These are phyloP conservation scores for Dendrobium huoshanense DNA, from an alignment of 106 monocot species.

Conservation along the genomic window DNA sequence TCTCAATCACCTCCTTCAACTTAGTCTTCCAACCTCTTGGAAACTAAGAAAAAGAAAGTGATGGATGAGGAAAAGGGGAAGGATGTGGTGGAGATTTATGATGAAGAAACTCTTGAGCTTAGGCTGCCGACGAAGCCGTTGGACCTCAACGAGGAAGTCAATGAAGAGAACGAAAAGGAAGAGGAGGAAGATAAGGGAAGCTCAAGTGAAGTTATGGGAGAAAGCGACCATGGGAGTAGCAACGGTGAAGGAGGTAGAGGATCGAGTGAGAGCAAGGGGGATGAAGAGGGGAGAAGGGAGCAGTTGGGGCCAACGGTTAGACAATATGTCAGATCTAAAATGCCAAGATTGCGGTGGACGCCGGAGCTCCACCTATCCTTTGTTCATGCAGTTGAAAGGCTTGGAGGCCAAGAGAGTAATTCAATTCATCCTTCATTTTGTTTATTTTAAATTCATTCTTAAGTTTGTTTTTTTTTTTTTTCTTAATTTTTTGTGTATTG, in stretches of 20 bases:
- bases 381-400: conserved; percentile 61
- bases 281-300: conserved; percentile 13
- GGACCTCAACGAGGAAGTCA: conserved; percentile 51
- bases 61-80: conserved; percentile 45
- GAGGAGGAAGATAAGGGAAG: conserved; percentile 44
- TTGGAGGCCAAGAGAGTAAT: conserved; percentile 77
- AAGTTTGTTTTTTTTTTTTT: neutral
- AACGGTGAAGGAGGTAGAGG: neutral
- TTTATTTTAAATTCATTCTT: neutral
- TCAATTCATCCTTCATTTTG: neutral
- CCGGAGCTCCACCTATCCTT: conserved; percentile 67
- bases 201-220: conserved; percentile 25
- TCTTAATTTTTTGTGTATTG: too few species aligned
- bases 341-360: conserved; percentile 65
- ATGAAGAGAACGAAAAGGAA: conserved; percentile 9
- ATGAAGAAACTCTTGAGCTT: neutral
- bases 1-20: neutral
- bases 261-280: conserved; percentile 19
- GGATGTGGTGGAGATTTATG: conserved; percentile 41
- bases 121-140: conserved; percentile 11
- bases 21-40: conserved; percentile 1
- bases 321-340: conserved; percentile 69
- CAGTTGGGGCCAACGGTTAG: conserved; percentile 26
- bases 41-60: neutral
- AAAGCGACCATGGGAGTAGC: conserved; percentile 19